These are phyloP conservation scores for Hyaloscypha hepaticicola DNA, from an alignment of 495 filamentous ascomycete species.

Conservation along the genomic window DNA sequence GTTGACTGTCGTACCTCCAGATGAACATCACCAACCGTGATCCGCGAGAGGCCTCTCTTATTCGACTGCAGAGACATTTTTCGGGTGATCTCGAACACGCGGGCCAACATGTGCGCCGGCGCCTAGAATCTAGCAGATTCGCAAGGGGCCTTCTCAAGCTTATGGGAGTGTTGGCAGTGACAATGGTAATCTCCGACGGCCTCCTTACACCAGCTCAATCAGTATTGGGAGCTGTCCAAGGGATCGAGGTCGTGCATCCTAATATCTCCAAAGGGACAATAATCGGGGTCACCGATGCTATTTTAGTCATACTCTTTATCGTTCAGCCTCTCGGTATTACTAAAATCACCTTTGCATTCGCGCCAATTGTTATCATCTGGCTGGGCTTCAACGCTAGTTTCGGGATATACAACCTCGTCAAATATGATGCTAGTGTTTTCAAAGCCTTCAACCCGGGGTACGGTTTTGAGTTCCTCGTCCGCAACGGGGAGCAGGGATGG, in stretches of 20 bases:
- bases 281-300: slow-evolving; percentile 65
- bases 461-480: slow-evolving; percentile 57
- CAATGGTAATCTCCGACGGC: slow-evolving; percentile 67
- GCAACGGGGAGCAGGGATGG: slow-evolving; percentile 61
- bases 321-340: slow-evolving; percentile 69
- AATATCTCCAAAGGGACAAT: slow-evolving; percentile 52
- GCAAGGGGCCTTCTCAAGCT: slow-evolving; percentile 56
- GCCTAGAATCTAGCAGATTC: slow-evolving; percentile 55
- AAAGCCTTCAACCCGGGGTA: slow-evolving; percentile 67
- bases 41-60: slow-evolving; percentile 24
- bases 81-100: slow-evolving; percentile 50
- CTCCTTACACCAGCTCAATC: slow-evolving; percentile 70
- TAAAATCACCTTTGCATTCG: slow-evolving; percentile 60
- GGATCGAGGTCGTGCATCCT: slow-evolving; percentile 49
- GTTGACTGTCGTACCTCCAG: neutral
- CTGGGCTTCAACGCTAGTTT: slow-evolving; percentile 62
- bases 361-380: slow-evolving; percentile 72
- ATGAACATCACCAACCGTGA: slow-evolving; percentile 33
- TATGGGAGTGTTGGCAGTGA: slow-evolving; percentile 66
- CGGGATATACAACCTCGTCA: slow-evolving; percentile 66
- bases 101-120: slow-evolving; percentile 50
- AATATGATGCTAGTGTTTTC: slow-evolving; percentile 60
- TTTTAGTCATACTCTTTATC: slow-evolving; percentile 63
- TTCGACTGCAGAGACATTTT: slow-evolving; percentile 58
- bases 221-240: slow-evolving; percentile 68